Evolutionary conservation across 2,329 filamentous ascomycete genomes (phyloP), one percentile per base, ranked within the genome.

Genomic region (Bipolaris zeicola): DNA sequence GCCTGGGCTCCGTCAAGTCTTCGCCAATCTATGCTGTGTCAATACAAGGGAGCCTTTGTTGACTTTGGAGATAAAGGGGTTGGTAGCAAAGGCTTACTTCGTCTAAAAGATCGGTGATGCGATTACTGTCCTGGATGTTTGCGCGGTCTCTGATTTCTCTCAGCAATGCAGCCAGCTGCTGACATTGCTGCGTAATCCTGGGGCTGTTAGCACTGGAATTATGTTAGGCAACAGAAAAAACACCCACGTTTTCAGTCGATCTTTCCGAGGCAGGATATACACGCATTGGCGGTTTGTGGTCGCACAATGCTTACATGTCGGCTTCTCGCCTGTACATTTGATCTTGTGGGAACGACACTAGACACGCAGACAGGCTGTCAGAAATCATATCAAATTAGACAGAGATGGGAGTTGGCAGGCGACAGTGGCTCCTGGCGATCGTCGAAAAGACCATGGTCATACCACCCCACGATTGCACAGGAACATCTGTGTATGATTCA

Each of bases 261-360:
- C 76, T 52, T 74, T 70, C 16, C 76, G 73, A 7, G 73, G 71
- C 62, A 77, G 64, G 26, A 72, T 70, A 62, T 79, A 79, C 18
- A 73, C 63, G 55, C 77, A 79, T n/a, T 69, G 65, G 44, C 71
- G 68, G 34, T 57, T 63, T 7, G 65, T 66, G 26, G 67, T 62
- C 44, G 68, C 65, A 61, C 77, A 79, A 39, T 77, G 74, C 42
- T 71, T 70, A 57, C 76, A 78, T 5, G 57, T 49, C 22, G 76
- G 76, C 36, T 61, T 67, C 43, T 73, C 66, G 22, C 77, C 77
- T 38, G 73, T 72, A 59, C 76, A 78, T 56, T 76, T 78, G 62
- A 77, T 75, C 63, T 78, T 78, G 46, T 76, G 70, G 51, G 64
- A 63, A 33, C 76, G 75, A 63, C 76, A 78, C 66, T 69, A 65